Evolutionary conservation across 2,329 filamentous ascomycete species (phyloP).

Genomic region (Hymenoscyphus fructigenus): DNA sequence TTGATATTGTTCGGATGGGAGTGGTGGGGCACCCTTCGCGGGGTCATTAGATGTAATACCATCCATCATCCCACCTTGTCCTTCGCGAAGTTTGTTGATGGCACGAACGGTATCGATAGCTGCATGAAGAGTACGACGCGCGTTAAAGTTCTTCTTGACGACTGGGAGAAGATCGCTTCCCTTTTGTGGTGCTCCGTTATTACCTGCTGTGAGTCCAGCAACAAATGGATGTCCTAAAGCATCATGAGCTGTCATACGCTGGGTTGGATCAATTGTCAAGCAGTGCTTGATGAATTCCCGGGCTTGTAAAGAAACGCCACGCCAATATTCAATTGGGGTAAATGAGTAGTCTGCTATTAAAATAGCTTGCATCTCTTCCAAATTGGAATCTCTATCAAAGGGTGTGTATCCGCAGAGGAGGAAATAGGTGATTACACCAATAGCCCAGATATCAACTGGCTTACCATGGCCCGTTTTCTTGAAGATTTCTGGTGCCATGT

Average conservation of each 20-base stretch:
- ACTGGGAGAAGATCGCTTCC: slow-evolving; percentile 65
- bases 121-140: slow-evolving; percentile 65
- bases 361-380: slow-evolving; percentile 99
- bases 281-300: slow-evolving; percentile 92
- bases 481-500: slow-evolving; percentile 99
- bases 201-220: slow-evolving; percentile 47
- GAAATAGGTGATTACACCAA: slow-evolving; percentile 98
- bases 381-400: slow-evolving; percentile 94
- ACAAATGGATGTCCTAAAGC: slow-evolving; percentile 67
- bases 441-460: slow-evolving; percentile 96
- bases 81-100: slow-evolving; percentile 69
- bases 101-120: slow-evolving; percentile 70
- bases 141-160: slow-evolving; percentile 75
- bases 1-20: slow-evolving; percentile 28
- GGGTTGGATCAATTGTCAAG: slow-evolving; percentile 82
- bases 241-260: slow-evolving; percentile 88
- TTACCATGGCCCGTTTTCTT: slow-evolving; percentile 98
- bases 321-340: slow-evolving; percentile 94
- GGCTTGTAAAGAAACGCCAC: slow-evolving; percentile 79
- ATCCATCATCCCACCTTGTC: slow-evolving; percentile 59
- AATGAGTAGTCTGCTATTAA: slow-evolving; percentile 95
- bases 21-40: slow-evolving; percentile 39
- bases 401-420: slow-evolving; percentile 96
- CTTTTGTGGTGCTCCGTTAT: slow-evolving; percentile 44
- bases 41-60: slow-evolving; percentile 55